Evolutionary conservation across 495 filamentous ascomycete genomes (phyloP), one percentile per base, ranked within the genome.

Genomic region (Parathielavia hyrcaniae): DNA sequence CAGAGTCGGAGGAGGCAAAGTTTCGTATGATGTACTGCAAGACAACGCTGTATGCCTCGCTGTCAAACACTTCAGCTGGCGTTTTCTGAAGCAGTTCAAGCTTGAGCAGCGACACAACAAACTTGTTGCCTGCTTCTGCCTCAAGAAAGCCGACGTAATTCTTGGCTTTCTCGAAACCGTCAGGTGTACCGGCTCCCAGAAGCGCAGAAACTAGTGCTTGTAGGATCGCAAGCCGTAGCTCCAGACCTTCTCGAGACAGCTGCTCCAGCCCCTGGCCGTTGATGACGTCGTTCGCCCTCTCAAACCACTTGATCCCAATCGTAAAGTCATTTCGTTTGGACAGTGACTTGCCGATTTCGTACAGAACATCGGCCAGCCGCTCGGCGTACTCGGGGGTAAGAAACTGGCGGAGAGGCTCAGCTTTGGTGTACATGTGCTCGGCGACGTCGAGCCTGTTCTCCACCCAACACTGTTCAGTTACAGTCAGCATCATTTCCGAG

Each of bases 371-470:
- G 19, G 85, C 81, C n/a, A 90, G 68, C n/a, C 71, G 75, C 65
- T 90, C 88, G 13, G 80, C 76, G 22, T 77, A 73, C 16, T 69
- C 60, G 14, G 79, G 71, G 51, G 85, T 79, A 10, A 79, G 71
- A 4, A 66, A 56, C 5, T 64, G 59, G 8, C 67, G 66, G 11
- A 75, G 66, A 10, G 66, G 58, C 26, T 76, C 71, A 9, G 78
- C 67, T 61, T 88, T 87, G 16, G 73, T 73, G 69, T 86, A 91
- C 74, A 92, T 79, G 67, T 87, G 82, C 53, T 93, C 87, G 11
- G 89, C 88, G 34, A 95, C 76, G 56, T 91, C 86, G 30, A 85
- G 72, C 34, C 86, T 79, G 44, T 79, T 77, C 65, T 89, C 83
- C 47, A 79, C 76, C 86, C 85, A 92, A 30, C 86, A 81, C 87